Evolutionary conservation across 768 basidiomycete genomes (phyloP).

Genomic region (Chlorophyllum brunneum): DNA sequence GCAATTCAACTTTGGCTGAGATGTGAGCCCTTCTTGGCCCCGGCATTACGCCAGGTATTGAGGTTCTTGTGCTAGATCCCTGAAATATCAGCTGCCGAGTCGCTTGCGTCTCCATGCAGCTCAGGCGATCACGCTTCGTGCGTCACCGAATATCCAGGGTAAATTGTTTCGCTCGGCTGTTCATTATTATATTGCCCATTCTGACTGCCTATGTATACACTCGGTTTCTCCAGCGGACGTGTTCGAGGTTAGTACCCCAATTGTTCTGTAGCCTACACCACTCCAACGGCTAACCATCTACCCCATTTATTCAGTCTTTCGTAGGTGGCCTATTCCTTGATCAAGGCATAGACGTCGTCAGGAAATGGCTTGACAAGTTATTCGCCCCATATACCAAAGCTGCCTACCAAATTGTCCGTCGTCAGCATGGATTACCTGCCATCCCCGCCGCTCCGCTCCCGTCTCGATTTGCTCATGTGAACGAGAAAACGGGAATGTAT

Average conservation of each 20-base stretch:
- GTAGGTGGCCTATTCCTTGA: constrained; percentile 77
- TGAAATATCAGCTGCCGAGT: constrained; percentile 61
- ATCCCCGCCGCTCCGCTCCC: constrained; percentile 19
- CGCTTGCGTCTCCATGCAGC: constrained; percentile 63
- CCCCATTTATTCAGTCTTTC: constrained; percentile 51
- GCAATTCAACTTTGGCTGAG: constrained; percentile 67
- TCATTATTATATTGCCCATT: constrained; percentile 7
- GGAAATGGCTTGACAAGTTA: constrained; percentile 57
- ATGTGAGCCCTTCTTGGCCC: constrained; percentile 41
- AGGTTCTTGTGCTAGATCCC: constrained; percentile 39
- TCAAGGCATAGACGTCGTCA: constrained; percentile 55
- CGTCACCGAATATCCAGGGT: constrained; percentile 75
- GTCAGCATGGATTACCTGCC: constrained; percentile 62
- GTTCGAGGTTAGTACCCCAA: constrained; percentile 55
- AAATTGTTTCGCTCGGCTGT: constrained; percentile 11
- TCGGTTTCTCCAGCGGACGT: constrained; percentile 54
- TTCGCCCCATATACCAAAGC: constrained; percentile 59
- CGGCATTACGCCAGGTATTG: constrained; percentile 2
- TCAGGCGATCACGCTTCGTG: constrained; percentile 66
- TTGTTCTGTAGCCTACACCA: not conserved
- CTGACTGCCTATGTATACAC: not conserved
- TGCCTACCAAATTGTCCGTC: constrained; percentile 62
- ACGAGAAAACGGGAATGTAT: constrained; percentile 8
- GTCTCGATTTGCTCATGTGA: not conserved
- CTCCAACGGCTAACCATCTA: not conserved